A percentile compares a stretch with the other conserved stretches of the same genome.
These are phyloP conservation scores for Mycena metata DNA, from an alignment of 768 basidiomycete genomes.

Conservation along the genomic window DNA sequence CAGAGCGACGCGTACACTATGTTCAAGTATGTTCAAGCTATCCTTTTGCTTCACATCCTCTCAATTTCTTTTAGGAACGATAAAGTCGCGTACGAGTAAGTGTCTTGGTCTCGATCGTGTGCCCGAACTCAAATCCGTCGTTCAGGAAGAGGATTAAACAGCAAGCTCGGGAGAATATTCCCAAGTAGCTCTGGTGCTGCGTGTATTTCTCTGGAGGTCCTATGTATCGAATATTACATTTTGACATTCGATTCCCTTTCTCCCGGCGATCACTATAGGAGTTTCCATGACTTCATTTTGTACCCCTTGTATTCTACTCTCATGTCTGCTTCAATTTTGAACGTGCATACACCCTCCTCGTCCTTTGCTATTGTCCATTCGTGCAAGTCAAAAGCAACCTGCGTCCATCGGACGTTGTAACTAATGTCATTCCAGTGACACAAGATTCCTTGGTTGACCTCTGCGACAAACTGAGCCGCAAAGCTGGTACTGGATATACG, in stretches of 20 bases:
- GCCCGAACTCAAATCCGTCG: conserved; percentile 15
- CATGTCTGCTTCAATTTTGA: conserved; percentile 61
- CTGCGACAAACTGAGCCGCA: conserved; percentile 80
- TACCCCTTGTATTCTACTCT: conserved; percentile 20
- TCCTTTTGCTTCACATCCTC: conserved; percentile 6
- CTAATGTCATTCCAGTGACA: conserved; percentile 61
- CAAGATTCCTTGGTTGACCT: conserved; percentile 75
- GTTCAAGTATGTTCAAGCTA: conserved; percentile 83
- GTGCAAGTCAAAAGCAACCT: conserved; percentile 57
- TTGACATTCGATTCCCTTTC: conserved; percentile 2
- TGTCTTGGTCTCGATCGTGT: conserved; percentile 32
- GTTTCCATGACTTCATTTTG: conserved; percentile 33
- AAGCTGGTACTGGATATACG: conserved; percentile 68
- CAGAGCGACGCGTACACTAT: conserved; percentile 99
- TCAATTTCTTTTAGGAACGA: conserved; percentile 77
- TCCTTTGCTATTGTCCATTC: conserved; percentile 86
- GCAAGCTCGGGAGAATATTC: conserved; percentile 92
- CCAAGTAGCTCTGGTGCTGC: conserved; percentile 69
- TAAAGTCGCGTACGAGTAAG: conserved; percentile 92
- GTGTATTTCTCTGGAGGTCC: background rate
- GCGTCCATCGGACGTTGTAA: conserved; percentile 15
- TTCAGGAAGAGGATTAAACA: conserved; percentile 81
- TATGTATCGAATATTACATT: conserved; percentile 28
- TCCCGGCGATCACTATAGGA: background rate
- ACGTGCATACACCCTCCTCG: conserved; percentile 81